phyloP scores from a whole-genome alignment of 306 rosid species.

The Erythrophleum fordii region DNA sequence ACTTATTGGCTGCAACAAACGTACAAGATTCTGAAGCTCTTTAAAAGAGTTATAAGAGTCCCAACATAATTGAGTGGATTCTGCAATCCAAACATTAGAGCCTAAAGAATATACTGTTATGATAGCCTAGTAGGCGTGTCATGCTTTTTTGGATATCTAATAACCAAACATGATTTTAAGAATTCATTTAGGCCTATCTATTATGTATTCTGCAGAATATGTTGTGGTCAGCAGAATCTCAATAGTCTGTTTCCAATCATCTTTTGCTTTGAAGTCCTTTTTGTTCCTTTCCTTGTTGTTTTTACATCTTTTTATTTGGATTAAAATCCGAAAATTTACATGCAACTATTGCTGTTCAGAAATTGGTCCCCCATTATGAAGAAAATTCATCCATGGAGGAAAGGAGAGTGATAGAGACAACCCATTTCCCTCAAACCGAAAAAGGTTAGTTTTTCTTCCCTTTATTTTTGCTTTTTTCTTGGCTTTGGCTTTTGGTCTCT shows the following conservation, averaged over 20 bases:
- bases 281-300: constrained; percentile 40
- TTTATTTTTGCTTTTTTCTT: constrained; percentile 53
- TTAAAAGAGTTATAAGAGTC: constrained; percentile 25
- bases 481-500: constrained; percentile 65
- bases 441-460: constrained; percentile 74
- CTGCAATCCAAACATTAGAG: constrained; percentile 40
- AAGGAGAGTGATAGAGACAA: constrained; percentile 63
- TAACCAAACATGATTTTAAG: constrained; percentile 26
- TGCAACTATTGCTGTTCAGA: constrained; percentile 51
- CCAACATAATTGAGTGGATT: constrained; percentile 40
- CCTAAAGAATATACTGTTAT: constrained; percentile 44
- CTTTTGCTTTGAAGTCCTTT: constrained; percentile 43
- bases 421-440: constrained; percentile 87
- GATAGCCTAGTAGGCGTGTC: constrained; percentile 35
- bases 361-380: constrained; percentile 84
- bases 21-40: constrained; percentile 44
- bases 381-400: constrained; percentile 50
- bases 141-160: constrained; percentile 38
- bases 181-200: constrained; percentile 40
- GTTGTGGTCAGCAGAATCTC: constrained; percentile 31
- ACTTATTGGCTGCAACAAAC: constrained; percentile 37
- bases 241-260: constrained; percentile 39
- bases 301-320: background rate
- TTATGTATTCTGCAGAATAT: constrained; percentile 24
- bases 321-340: constrained; percentile 45